Evolutionary conservation across 257 asterid genomes (phyloP).

Genomic region (Penstemon barbatus): DNA sequence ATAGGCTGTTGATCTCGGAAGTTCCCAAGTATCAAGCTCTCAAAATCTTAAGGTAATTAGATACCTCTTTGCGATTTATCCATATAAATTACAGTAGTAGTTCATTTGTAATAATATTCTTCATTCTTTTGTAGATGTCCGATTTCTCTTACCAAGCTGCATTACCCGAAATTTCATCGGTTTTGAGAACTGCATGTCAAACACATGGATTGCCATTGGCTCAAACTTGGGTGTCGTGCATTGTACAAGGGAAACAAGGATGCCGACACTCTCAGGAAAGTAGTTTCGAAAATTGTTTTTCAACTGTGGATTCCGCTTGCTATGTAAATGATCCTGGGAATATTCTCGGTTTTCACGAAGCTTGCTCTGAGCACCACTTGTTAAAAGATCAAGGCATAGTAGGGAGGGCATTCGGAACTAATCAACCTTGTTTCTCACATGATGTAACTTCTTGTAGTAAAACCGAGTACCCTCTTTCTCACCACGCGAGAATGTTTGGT

Average conservation of each 20-base stretch:
- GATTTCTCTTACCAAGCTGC: slow-evolving; percentile 75
- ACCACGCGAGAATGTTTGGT: slow-evolving; percentile 83
- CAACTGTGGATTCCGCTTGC: slow-evolving; percentile 81
- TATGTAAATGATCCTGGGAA: slow-evolving; percentile 48
- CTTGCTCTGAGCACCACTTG: slow-evolving; percentile 87
- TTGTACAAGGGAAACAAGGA: slow-evolving; percentile 68
- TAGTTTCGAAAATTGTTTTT: slow-evolving; percentile 50
- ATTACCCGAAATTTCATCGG: slow-evolving; percentile 65
- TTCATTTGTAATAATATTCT: slow-evolving; percentile 20
- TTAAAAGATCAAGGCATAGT: slow-evolving; percentile 79
- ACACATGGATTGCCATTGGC: slow-evolving; percentile 76
- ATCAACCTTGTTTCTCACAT: slow-evolving; percentile 75
- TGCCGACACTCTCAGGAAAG: slow-evolving; percentile 69
- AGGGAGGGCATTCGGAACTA: slow-evolving; percentile 73
- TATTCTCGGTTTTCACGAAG: slow-evolving; percentile 76
- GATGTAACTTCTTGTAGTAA: slow-evolving; percentile 70
- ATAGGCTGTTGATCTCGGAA: slow-evolving; percentile 83
- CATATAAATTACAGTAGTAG: neutral
- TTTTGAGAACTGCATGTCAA: slow-evolving; percentile 60
- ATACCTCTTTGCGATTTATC: slow-evolving; percentile 20
- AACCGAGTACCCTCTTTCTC: slow-evolving; percentile 89
- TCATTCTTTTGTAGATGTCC: slow-evolving; percentile 43
- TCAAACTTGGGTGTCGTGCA: slow-evolving; percentile 86
- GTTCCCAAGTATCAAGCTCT: slow-evolving; percentile 48
- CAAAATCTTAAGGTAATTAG: slow-evolving; percentile 48